These are phyloP conservation scores for Scalesia atractyloides DNA, from an alignment of 129 eudicot genomes.

Conservation along the genomic window DNA sequence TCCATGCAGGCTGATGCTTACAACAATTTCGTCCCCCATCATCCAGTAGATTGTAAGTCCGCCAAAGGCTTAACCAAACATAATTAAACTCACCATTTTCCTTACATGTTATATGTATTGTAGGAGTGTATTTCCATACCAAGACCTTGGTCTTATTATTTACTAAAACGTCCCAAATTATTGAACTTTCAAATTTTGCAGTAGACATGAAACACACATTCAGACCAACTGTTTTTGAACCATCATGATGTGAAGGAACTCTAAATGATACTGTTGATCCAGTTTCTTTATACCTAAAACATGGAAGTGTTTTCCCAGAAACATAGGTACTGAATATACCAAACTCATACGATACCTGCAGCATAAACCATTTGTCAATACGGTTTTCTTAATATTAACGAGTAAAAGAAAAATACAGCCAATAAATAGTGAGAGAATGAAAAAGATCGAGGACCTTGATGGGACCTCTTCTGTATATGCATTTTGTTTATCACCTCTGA, in stretches of 20 bases:
- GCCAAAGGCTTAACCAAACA: constrained; percentile 7
- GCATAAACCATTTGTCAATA: neutral
- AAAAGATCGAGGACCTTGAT: neutral
- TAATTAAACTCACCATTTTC: neutral
- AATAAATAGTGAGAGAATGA: neutral
- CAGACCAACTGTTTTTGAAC: neutral
- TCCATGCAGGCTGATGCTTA: neutral
- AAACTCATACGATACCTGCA: constrained; percentile 15
- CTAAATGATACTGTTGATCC: constrained; percentile 4
- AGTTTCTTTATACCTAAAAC: neutral
- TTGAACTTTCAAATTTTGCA: neutral
- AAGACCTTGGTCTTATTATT: constrained; percentile 8
- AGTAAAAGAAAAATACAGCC: neutral
- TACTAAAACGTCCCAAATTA: neutral
- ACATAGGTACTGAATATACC: constrained; percentile 16
- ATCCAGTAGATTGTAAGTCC: neutral
- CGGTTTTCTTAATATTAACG: neutral
- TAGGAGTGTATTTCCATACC: neutral
- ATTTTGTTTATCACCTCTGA: neutral
- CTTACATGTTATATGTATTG: too few species aligned
- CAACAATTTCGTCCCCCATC: neutral
- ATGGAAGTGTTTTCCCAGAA: neutral
- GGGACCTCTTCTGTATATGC: neutral
- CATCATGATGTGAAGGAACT: neutral
- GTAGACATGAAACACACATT: neutral